phyloP scores from a whole-genome alignment of 2,329 filamentous ascomycete species.

The Thielaviopsis punctulata region DNA sequence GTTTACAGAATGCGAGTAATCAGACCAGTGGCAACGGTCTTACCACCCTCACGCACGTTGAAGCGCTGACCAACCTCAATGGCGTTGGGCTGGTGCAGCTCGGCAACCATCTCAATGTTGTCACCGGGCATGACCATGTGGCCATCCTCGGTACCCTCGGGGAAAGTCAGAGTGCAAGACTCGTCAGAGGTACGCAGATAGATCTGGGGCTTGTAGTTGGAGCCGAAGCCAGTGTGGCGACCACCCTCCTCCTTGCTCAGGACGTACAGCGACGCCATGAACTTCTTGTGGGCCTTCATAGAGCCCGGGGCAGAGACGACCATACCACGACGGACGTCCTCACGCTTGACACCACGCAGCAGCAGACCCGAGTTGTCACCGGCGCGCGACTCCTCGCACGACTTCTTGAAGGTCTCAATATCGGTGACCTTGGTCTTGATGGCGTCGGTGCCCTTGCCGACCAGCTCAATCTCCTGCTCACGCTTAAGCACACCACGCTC shows the following conservation, averaged over 20 bases:
- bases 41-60: slow-evolving; percentile 94
- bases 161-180: slow-evolving; percentile 65
- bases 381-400: slow-evolving; percentile 85
- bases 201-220: slow-evolving; percentile 95
- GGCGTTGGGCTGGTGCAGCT: slow-evolving; percentile 70
- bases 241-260: slow-evolving; percentile 96
- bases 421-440: slow-evolving; percentile 99
- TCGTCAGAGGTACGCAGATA: slow-evolving; percentile 86
- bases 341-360: slow-evolving; percentile 86
- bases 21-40: slow-evolving; percentile 71
- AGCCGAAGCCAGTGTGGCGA: slow-evolving; percentile 83
- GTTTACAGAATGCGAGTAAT: slow-evolving; percentile 51
- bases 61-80: slow-evolving; percentile 87
- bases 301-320: slow-evolving; percentile 70
- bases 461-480: slow-evolving; percentile 84
- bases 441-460: slow-evolving; percentile 64
- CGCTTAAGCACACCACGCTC: slow-evolving; percentile 90
- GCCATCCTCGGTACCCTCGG: slow-evolving; percentile 61
- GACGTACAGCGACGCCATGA: slow-evolving; percentile 92
- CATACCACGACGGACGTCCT: slow-evolving; percentile 92
- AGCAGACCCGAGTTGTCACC: slow-evolving; percentile 97
- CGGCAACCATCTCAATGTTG: slow-evolving; percentile 93
- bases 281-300: slow-evolving; percentile 76
- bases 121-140: slow-evolving; percentile 96
- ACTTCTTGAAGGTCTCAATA: slow-evolving; percentile 99